Evolutionary conservation across 208 protist genomes (phyloP).

Genomic region (Acanthamoeba rhysodes): DNA sequence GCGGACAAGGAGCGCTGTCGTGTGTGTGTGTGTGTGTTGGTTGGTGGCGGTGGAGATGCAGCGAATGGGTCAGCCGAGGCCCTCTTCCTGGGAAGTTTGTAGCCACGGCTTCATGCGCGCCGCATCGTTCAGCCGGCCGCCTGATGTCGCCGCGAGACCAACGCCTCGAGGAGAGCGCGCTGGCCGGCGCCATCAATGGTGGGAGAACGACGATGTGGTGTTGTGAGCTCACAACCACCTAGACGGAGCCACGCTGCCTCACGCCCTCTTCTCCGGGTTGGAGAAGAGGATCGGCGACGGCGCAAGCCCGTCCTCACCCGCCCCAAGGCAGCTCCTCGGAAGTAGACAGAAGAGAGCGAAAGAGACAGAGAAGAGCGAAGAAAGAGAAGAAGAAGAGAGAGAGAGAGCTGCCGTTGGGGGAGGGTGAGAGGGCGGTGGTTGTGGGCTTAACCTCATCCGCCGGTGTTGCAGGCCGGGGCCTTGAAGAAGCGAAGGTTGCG

Average conservation of each 20-base stretch:
- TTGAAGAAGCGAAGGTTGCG: slow-evolving; percentile 34
- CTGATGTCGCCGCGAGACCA: neutral
- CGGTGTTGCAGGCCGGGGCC: slow-evolving; percentile 18
- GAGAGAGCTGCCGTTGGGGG: neutral
- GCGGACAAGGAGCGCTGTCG: too few species aligned
- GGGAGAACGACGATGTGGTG: neutral
- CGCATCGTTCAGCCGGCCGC: neutral
- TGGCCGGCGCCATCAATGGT: neutral
- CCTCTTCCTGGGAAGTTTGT: slow-evolving; percentile 29
- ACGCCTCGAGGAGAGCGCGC: neutral
- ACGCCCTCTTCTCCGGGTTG: neutral
- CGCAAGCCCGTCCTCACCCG: neutral
- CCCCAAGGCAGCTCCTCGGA: neutral
- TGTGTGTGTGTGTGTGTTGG: neutral
- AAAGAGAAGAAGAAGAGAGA: neutral
- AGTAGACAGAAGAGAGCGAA: too few species aligned
- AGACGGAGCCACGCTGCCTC: neutral
- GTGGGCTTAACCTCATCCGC: slow-evolving; percentile 58
- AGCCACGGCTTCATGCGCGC: slow-evolving; percentile 9
- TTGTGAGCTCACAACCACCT: neutral
- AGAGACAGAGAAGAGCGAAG: neutral
- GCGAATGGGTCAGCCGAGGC: slow-evolving; percentile 5
- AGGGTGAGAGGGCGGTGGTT: neutral
- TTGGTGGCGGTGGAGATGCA: neutral
- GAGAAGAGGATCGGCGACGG: neutral